Evolutionary conservation across 1,139 yeast genomes (phyloP).

Genomic region (Kluyveromyces marxianus): DNA sequence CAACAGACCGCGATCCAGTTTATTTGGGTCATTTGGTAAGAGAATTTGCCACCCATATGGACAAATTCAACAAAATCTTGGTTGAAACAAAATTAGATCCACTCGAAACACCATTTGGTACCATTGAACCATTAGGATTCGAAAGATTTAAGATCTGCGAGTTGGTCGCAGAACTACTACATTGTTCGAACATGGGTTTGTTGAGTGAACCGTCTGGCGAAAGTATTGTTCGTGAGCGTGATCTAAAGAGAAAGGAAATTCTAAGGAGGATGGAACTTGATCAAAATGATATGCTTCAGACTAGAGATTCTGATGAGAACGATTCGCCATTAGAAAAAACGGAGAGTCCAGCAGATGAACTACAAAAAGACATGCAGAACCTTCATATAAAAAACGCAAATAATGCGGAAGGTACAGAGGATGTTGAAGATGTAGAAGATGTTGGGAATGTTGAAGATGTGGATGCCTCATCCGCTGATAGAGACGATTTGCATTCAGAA

Average conservation of each 20-base stretch:
- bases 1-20: slow-evolving; percentile 89
- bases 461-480: slow-evolving; percentile 2
- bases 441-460: slow-evolving; percentile 11
- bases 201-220: slow-evolving; percentile 81
- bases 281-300: no score
- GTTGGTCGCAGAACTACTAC: slow-evolving; percentile 85
- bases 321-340: neutral
- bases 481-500: slow-evolving; percentile 18
- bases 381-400: neutral
- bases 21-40: slow-evolving; percentile 82
- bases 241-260: slow-evolving; percentile 44
- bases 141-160: slow-evolving; percentile 96
- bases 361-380: neutral
- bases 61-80: slow-evolving; percentile 56
- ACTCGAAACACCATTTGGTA: slow-evolving; percentile 65
- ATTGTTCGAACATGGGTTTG: slow-evolving; percentile 93
- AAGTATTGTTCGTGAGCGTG: slow-evolving; percentile 69
- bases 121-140: slow-evolving; percentile 86
- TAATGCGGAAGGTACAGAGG: neutral
- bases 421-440: slow-evolving; percentile 3
- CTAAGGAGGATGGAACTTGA: slow-evolving; percentile 1
- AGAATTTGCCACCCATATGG: slow-evolving; percentile 70
- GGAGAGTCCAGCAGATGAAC: neutral
- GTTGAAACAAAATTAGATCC: slow-evolving; percentile 32
- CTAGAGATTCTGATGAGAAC: slow-evolving; percentile 5